A percentile compares a stretch with the other conserved stretches of the same genome.
These are phyloP conservation scores for Annulohypoxylon maeteangense DNA, from an alignment of 495 filamentous ascomycete species.

Conservation along the genomic window DNA sequence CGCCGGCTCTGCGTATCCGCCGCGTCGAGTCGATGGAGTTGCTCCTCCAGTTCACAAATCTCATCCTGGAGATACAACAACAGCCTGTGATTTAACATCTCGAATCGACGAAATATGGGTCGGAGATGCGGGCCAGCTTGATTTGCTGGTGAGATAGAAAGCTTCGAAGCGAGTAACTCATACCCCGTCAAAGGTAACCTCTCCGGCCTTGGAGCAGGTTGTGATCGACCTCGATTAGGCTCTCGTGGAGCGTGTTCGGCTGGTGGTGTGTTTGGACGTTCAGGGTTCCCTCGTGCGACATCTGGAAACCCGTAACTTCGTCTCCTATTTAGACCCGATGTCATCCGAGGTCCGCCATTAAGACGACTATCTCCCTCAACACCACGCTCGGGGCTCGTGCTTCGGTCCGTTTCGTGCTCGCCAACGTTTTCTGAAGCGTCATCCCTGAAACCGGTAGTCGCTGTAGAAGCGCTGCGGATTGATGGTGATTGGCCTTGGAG, in stretches of 20 bases:
- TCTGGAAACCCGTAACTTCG: slow-evolving; percentile 51
- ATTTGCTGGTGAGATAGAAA: slow-evolving; percentile 56
- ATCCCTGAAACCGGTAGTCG: slow-evolving; percentile 51
- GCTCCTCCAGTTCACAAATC: slow-evolving; percentile 80
- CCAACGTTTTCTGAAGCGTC: slow-evolving; percentile 45
- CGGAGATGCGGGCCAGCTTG: slow-evolving; percentile 51
- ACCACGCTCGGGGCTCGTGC: slow-evolving; percentile 57
- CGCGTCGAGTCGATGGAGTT: slow-evolving; percentile 76
- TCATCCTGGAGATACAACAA: slow-evolving; percentile 90
- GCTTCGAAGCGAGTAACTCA: slow-evolving; percentile 70
- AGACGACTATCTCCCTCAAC: slow-evolving; percentile 35
- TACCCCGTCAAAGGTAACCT: slow-evolving; percentile 67
- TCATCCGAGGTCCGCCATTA: slow-evolving; percentile 25
- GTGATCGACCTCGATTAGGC: slow-evolving; percentile 41
- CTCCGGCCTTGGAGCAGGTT: slow-evolving; percentile 49
- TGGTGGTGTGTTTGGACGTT: slow-evolving; percentile 44
- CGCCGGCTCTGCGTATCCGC: slow-evolving; percentile 73
- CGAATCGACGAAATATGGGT: slow-evolving; percentile 89
- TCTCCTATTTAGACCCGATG: slow-evolving; percentile 25
- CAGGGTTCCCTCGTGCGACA: slow-evolving; percentile 45
- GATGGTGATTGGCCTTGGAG: slow-evolving; percentile 39
- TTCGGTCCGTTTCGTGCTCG: slow-evolving; percentile 57
- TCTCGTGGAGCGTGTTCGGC: slow-evolving; percentile 47
- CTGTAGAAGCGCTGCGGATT: slow-evolving; percentile 47
- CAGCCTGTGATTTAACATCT: slow-evolving; percentile 83